A percentile compares a stretch with the other conserved stretches of the same genome.
These are phyloP conservation scores for Dacryopinax primogenitus DNA, from an alignment of 768 basidiomycete genomes.

Conservation along the genomic window DNA sequence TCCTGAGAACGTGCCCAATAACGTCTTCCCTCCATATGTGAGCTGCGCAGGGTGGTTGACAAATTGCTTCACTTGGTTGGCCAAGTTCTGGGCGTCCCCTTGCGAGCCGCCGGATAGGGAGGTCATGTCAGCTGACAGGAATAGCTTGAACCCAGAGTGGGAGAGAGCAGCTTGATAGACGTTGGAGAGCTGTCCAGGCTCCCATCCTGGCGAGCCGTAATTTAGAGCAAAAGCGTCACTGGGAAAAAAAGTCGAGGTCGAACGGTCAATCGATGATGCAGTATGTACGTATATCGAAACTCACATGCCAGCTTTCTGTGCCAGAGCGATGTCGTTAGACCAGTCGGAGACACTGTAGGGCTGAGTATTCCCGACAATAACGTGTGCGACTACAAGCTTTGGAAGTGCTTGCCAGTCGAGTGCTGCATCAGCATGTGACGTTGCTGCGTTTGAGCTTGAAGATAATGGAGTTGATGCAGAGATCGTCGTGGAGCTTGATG, in stretches of 20 bases:
- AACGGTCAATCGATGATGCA: no score
- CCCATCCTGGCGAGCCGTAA: constrained; percentile 28
- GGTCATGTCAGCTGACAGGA: neutral
- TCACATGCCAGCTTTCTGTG: constrained; percentile 12
- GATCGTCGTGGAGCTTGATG: neutral
- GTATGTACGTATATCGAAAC: neutral
- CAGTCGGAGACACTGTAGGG: constrained; percentile 13
- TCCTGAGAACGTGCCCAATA: constrained; percentile 28
- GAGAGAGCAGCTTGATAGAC: constrained; percentile 22
- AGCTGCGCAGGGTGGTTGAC: constrained; percentile 23
- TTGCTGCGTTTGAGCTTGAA: neutral
- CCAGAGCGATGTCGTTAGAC: constrained; percentile 14
- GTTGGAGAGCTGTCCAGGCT: constrained; percentile 22
- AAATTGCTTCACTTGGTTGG: constrained; percentile 17
- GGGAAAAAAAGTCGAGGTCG: no score
- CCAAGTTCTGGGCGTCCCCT: constrained; percentile 10
- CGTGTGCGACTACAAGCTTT: constrained; percentile 7
- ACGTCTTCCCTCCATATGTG: constrained; percentile 21
- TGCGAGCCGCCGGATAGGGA: neutral
- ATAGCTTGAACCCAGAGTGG: neutral
- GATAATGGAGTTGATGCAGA: neutral
- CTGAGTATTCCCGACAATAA: constrained; percentile 17
- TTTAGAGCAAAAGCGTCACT: constrained; percentile 30
- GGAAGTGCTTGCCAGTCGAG: constrained; percentile 12
- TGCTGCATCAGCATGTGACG: neutral